These are phyloP conservation scores for Dipteronia sinensis DNA, from an alignment of 345 rosid genomes.

Conservation along the genomic window DNA sequence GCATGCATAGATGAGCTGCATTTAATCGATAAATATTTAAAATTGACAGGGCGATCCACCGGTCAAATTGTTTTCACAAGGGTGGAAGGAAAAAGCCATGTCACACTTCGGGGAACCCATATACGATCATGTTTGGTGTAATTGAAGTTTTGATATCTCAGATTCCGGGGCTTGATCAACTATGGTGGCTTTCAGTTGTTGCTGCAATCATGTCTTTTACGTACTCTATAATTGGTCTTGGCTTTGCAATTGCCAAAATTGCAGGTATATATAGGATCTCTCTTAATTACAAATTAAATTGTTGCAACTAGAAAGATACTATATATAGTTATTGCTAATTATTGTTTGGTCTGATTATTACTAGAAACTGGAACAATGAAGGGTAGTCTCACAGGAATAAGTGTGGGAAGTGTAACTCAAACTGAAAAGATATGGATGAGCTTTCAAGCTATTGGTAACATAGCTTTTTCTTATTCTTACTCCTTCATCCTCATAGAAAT, in stretches of 20 bases:
- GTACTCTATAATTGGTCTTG: slow-evolving; percentile 54
- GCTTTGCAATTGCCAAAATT: slow-evolving; percentile 43
- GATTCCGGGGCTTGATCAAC: slow-evolving; percentile 55
- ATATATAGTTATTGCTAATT: too few relatives aligned
- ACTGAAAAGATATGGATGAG: slow-evolving; percentile 75
- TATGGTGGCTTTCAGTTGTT: slow-evolving; percentile 59
- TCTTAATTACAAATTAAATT: too few relatives aligned
- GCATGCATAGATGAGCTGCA: too few relatives aligned
- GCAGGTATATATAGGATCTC: slow-evolving; percentile 20
- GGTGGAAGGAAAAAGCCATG: slow-evolving; percentile 64
- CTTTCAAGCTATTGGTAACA: slow-evolving; percentile 79
- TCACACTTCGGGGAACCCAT: slow-evolving; percentile 60
- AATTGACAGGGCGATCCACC: slow-evolving; percentile 64
- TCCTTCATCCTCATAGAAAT: slow-evolving; percentile 73
- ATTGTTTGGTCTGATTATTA: too few relatives aligned
- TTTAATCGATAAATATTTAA: too few relatives aligned
- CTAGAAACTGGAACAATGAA: slow-evolving; percentile 47
- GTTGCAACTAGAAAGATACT: too few relatives aligned
- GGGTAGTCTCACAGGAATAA: slow-evolving; percentile 78
- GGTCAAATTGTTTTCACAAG: slow-evolving; percentile 70
- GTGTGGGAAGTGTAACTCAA: slow-evolving; percentile 55
- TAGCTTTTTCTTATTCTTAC: slow-evolving; percentile 79
- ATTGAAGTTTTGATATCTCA: slow-evolving; percentile 69
- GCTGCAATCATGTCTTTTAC: slow-evolving; percentile 62
- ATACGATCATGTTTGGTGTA: slow-evolving; percentile 70